phyloP scores from a whole-genome alignment of 306 rosid species.

The Rosa rugosa region DNA sequence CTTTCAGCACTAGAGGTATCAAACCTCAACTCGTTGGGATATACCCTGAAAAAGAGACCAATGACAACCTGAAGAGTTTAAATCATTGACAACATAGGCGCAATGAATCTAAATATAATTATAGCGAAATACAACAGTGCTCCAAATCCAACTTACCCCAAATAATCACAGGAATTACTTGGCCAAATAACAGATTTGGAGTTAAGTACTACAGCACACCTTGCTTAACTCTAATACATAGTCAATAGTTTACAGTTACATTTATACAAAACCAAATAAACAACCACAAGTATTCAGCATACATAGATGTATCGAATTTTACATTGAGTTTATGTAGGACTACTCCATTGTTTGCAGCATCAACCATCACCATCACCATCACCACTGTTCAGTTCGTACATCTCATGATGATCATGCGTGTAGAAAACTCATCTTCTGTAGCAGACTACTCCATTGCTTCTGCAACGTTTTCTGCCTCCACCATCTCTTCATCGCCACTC shows the following conservation, averaged over 20 bases:
- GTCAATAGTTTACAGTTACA: slow-evolving; percentile 1
- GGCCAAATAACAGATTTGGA: not conserved
- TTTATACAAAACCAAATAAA: slow-evolving; percentile 1
- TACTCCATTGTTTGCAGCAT: slow-evolving; percentile 52
- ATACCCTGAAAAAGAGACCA: not conserved
- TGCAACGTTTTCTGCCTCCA: slow-evolving; percentile 52
- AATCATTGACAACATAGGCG: not conserved
- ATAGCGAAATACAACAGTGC: not conserved
- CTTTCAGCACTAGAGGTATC: not conserved
- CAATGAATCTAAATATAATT: not conserved
- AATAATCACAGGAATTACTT: not conserved
- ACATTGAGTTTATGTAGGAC: not conserved
- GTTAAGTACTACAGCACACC: not conserved
- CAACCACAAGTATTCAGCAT: slow-evolving; percentile 22
- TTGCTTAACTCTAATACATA: not conserved
- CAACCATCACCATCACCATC: slow-evolving; percentile 52
- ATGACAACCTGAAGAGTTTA: not conserved
- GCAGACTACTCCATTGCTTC: slow-evolving; percentile 34
- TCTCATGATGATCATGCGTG: slow-evolving; percentile 60
- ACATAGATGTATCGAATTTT: not conserved
- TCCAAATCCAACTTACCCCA: not conserved
- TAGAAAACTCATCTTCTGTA: not conserved
- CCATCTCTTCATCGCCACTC: slow-evolving; percentile 66
- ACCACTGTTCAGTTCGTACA: slow-evolving; percentile 76
- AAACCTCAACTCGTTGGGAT: not conserved